Percentiles rank a stretch among this genome's conserved stretches.
These are phyloP conservation scores for Graphiopsis chlorocephala DNA, from an alignment of 2,329 filamentous ascomycete species.

Conservation along the genomic window DNA sequence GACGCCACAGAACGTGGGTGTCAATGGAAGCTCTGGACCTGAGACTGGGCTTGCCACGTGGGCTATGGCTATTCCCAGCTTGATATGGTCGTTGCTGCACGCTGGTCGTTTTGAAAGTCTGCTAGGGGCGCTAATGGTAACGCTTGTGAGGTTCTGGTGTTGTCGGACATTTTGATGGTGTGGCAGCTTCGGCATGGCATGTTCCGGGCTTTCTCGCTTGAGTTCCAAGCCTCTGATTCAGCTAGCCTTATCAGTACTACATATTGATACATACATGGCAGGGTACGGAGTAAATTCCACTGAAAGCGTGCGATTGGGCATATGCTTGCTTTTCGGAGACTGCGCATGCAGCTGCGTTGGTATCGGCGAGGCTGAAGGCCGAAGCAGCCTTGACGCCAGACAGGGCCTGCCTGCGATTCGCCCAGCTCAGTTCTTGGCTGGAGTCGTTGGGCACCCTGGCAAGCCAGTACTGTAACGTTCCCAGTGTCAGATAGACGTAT, in stretches of 20 bases:
- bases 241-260: neutral
- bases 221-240: neutral
- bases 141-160: neutral
- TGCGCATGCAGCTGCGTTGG: neutral
- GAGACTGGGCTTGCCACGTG: neutral
- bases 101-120: neutral
- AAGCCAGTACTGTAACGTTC: neutral
- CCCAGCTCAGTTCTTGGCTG: neutral
- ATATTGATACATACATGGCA: neutral
- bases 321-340: neutral
- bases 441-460: neutral
- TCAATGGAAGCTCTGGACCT: neutral
- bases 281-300: neutral
- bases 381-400: neutral
- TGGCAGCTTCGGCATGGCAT: neutral
- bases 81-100: neutral
- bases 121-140: neutral
- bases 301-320: neutral
- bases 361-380: neutral
- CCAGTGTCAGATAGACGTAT: neutral
- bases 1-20: neutral
- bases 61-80: neutral
- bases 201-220: neutral
- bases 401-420: neutral
- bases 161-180: neutral